Evolutionary conservation across 257 asterid species (phyloP).

Genomic region (Fraxinus pennsylvanica): DNA sequence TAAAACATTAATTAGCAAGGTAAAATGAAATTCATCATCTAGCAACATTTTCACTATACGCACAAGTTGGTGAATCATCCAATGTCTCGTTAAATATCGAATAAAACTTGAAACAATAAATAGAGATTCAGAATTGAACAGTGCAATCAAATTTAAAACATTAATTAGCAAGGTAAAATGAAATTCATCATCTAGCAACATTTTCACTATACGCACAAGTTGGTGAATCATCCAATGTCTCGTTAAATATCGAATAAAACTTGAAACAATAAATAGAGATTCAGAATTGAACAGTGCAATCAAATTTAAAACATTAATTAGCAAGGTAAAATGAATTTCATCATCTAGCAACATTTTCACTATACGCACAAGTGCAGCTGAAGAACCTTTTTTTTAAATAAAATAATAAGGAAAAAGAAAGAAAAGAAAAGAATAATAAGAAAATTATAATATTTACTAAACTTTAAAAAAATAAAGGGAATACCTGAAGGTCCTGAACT

Average conservation of each 20-base stretch:
- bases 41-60: not conserved
- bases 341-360: not conserved
- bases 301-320: not conserved
- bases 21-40: not conserved
- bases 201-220: too few relatives aligned
- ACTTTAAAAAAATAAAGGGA: not conserved
- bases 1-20: not conserved
- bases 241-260: too few relatives aligned
- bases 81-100: not conserved
- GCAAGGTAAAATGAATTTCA: not conserved
- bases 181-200: not conserved
- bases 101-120: not conserved
- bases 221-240: too few relatives aligned
- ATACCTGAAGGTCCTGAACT: conserved; percentile 1
- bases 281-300: not conserved
- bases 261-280: too few relatives aligned
- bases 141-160: not conserved
- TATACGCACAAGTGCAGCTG: conserved; percentile 17
- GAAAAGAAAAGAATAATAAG: not conserved
- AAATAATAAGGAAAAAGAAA: not conserved
- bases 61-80: not conserved
- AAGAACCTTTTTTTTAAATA: not conserved
- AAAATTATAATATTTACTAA: not conserved
- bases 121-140: not conserved
- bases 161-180: not conserved